Percentiles rank a stretch among this genome's conserved stretches.
phyloP scores from a whole-genome alignment of 441 rosid genomes.

The Populus hybrid region DNA sequence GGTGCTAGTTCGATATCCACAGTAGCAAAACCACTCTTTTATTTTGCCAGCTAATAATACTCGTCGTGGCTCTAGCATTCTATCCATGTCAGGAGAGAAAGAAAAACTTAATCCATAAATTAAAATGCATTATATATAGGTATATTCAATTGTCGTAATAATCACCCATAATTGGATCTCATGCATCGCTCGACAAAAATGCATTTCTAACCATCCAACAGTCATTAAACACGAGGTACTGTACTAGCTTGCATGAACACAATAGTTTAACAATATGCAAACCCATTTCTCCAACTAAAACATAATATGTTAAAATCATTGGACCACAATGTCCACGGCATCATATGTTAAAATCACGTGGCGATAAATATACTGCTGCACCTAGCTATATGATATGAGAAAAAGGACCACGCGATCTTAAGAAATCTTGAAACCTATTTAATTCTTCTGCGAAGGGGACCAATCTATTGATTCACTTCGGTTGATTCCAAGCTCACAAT shows the following conservation, averaged over 20 bases:
- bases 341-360: not conserved
- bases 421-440: constrained; percentile 26
- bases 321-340: not conserved
- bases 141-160: not conserved
- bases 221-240: no score
- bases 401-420: constrained; percentile 34
- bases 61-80: not conserved
- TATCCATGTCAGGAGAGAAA: not conserved
- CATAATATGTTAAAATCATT: no score
- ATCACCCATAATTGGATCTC: not conserved
- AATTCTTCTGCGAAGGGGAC: constrained; percentile 27
- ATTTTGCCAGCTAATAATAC: not conserved
- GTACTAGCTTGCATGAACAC: no score
- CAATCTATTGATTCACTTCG: constrained; percentile 20
- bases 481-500: constrained; percentile 9
- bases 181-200: not conserved
- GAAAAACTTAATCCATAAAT: not conserved
- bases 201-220: no score
- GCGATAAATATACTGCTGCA: not conserved
- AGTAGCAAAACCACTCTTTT: no score
- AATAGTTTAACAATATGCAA: no score
- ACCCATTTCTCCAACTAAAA: no score
- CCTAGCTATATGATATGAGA: not conserved
- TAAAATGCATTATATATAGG: not conserved
- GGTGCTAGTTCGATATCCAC: no score